phyloP scores from a whole-genome alignment of 140 eudicot species.

The Eryngium alpinum region DNA sequence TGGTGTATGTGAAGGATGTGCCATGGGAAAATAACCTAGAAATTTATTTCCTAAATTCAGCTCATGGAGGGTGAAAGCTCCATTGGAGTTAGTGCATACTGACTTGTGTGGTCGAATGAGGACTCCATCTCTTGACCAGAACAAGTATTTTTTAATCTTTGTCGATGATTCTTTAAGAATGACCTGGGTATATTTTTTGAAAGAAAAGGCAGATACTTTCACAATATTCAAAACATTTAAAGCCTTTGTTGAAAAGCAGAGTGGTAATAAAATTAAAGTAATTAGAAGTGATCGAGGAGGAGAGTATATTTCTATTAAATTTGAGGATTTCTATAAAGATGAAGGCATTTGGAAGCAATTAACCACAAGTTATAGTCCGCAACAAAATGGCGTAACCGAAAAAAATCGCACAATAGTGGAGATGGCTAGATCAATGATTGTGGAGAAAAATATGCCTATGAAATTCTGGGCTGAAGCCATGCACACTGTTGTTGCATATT shows the following conservation, averaged over 20 bases:
- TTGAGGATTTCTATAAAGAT: not conserved
- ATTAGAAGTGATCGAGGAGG: not conserved
- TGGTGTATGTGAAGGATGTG: conserved; percentile 1
- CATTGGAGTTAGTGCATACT: conserved; percentile 11
- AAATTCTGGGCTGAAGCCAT: no score
- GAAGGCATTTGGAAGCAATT: not conserved
- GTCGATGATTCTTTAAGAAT: not conserved
- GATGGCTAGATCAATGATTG: no score
- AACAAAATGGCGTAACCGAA: no score
- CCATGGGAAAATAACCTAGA: not conserved
- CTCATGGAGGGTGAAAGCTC: conserved; percentile 15
- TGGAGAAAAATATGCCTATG: no score
- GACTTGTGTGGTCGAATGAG: conserved; percentile 16
- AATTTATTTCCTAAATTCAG: not conserved
- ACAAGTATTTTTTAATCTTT: not conserved
- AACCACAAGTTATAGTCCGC: not conserved
- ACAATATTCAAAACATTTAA: not conserved
- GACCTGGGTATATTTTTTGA: not conserved
- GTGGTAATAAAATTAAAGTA: not conserved
- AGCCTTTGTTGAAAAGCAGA: not conserved
- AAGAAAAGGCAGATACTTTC: not conserved
- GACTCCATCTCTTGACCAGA: not conserved
- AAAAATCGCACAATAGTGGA: no score
- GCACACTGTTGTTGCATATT: no score
- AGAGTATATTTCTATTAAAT: not conserved